A percentile compares a stretch with the other conserved stretches of the same genome.
Evolutionary conservation across 1,284 basidiomycete genomes (phyloP).

Genomic region (Megacollybia platyphylla): DNA sequence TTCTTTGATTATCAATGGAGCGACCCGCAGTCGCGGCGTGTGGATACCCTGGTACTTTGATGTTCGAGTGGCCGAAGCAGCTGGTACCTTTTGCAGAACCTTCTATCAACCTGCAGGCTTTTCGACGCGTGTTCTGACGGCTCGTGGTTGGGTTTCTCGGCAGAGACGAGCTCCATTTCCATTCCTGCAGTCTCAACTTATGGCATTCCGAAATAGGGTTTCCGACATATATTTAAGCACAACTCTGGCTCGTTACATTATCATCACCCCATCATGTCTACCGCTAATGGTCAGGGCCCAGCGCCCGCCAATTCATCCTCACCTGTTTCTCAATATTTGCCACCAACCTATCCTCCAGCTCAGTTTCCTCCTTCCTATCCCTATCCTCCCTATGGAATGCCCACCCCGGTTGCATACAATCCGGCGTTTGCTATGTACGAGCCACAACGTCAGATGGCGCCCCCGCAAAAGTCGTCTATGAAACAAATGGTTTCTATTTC

Average conservation of each 20-base stretch:
- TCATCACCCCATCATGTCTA: not conserved
- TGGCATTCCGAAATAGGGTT: no score
- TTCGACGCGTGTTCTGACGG: no score
- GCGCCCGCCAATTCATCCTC: not conserved
- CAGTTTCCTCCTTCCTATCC: not conserved
- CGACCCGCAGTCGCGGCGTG: no score
- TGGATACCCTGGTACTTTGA: no score
- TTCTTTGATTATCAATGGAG: no score
- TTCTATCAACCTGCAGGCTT: no score
- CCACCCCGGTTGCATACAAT: not conserved
- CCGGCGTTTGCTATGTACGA: not conserved
- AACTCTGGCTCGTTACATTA: not conserved
- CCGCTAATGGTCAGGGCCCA: not conserved
- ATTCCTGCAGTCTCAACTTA: no score
- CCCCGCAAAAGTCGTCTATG: not conserved
- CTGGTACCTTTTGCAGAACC: no score
- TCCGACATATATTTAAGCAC: no score
- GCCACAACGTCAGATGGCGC: not conserved
- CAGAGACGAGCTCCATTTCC: no score
- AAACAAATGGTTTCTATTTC: not conserved
- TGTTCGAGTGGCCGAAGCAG: no score
- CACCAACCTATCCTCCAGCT: not conserved
- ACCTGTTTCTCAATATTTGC: not conserved
- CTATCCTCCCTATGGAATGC: not conserved
- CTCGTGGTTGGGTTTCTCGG: no score